Evolutionary conservation across 2,329 filamentous ascomycete genomes (phyloP), one percentile per base, ranked within the genome.

Genomic region (Curvularia lunata): DNA sequence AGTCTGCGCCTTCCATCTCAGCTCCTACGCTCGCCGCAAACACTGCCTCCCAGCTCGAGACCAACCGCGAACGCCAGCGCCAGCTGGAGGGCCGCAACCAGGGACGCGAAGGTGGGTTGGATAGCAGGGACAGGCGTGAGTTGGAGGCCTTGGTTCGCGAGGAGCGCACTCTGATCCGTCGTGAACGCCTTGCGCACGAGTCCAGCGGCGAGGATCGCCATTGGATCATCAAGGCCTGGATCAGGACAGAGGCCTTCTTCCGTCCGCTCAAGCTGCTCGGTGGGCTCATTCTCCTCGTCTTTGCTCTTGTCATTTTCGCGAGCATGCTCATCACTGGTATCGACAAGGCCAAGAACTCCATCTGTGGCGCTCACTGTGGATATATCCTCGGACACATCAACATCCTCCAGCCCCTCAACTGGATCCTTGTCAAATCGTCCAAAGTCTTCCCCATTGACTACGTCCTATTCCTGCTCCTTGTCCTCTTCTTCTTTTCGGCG

Each of bases 311-410:
- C 41, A 84, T 96, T 65, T 96, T 92, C 85, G 85, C 89, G 8
- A 96, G 91, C 12, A 98, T 99, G 92, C 85, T 98, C 66, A 90
- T 98, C 73, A 98, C 94, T 0, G 90, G 88, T 65, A 92, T 98
- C 71, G 95, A 99, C 84, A 98, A 98, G 81, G 91, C 92, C 34
- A 93, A 90, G 77, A 97, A 98, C 80, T 97, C 93, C 3, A 81
- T 96, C 62, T 99, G 95, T 85, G 94, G 95, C 76, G 82, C 88
- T 58, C 88, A 87, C 68, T 99, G 95, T 74, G 95, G 95, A 61
- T 99, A 97, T 78, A 91, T 98, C 48, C 84, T 99, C 4, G 92
- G 88, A 42, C 84, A 88, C 72, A 90, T 96, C 75, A 92, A 96
- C 75, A 88, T 98, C 67, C 96, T 97, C 82, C 95, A 99, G 75